phyloP scores from a whole-genome alignment of 108 stramenopile species.

The Skeletonema costatum region DNA sequence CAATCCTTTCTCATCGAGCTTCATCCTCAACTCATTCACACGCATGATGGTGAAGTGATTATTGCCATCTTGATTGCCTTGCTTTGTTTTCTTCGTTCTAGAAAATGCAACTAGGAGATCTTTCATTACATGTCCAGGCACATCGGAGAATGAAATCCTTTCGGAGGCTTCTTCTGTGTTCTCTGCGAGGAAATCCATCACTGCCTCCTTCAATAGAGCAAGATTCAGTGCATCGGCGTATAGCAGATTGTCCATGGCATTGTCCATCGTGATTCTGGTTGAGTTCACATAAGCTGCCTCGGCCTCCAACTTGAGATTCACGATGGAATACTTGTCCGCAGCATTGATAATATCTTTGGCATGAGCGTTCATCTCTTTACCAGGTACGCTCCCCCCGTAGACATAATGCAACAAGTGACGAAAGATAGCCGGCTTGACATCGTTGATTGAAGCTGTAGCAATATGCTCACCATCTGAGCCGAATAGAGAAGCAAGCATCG shows the following conservation, averaged over 20 bases:
- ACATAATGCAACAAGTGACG: not conserved
- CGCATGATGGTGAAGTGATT: not conserved
- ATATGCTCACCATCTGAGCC: not conserved
- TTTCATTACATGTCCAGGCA: too few species aligned
- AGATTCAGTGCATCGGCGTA: not conserved
- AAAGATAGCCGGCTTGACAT: not conserved
- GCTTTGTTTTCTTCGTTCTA: too few species aligned
- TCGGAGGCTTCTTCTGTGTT: not conserved
- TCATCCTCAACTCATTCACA: not conserved
- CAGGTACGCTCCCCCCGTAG: not conserved
- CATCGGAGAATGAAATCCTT: too few species aligned
- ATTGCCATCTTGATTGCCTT: too few species aligned
- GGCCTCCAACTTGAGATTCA: slow-evolving; percentile 1
- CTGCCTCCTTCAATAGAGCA: slow-evolving; percentile 3
- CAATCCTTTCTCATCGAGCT: slow-evolving; percentile 6
- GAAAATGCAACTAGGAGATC: too few species aligned
- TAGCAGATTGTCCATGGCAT: not conserved
- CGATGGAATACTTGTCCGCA: slow-evolving; percentile 6
- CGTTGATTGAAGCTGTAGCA: not conserved
- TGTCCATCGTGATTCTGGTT: not conserved
- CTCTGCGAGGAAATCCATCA: slow-evolving; percentile 1
- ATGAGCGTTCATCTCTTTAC: too few species aligned
- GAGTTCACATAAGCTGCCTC: slow-evolving; percentile 3
- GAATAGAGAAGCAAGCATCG: not conserved
- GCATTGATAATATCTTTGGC: not conserved